These are phyloP conservation scores for Microstegium vimineum DNA, from an alignment of 176 grass and related monocot species.

Conservation along the genomic window DNA sequence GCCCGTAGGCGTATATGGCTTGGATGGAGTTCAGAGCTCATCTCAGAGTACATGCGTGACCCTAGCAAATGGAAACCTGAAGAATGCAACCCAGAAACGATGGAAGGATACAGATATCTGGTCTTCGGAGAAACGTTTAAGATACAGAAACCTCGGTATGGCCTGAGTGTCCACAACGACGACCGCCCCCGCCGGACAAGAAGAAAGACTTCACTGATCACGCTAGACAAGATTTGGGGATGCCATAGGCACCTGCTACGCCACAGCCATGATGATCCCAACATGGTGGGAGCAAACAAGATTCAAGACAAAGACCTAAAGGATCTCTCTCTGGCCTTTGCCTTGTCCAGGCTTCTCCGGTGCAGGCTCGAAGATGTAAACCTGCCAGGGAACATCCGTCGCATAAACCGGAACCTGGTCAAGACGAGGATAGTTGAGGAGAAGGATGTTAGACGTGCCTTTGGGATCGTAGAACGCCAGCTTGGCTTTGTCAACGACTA, in stretches of 20 bases:
- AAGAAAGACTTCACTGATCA: background rate
- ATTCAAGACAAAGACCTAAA: background rate
- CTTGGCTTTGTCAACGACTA: background rate
- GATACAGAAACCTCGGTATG: slow-evolving; percentile 9
- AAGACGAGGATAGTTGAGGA: background rate
- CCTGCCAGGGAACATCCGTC: background rate
- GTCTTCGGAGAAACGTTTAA: background rate
- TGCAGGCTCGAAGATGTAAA: background rate
- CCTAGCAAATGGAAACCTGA: background rate
- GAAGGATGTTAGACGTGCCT: background rate
- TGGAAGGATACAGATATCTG: slow-evolving; percentile 13
- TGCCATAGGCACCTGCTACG: background rate
- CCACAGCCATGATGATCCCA: no score
- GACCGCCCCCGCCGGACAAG: no score
- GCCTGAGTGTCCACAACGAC: background rate
- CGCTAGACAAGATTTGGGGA: slow-evolving; percentile 3
- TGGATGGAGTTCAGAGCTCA: background rate
- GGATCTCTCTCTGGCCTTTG: background rate
- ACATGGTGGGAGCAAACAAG: no score
- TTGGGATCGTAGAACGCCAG: background rate
- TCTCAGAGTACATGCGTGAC: slow-evolving; percentile 5
- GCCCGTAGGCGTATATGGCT: background rate
- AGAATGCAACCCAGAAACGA: background rate
- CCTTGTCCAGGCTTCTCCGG: background rate
- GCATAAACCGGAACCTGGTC: background rate